phyloP scores from a whole-genome alignment of 192 early-diverging fungal genomes.

The Fimicolochytrium jonesii region DNA sequence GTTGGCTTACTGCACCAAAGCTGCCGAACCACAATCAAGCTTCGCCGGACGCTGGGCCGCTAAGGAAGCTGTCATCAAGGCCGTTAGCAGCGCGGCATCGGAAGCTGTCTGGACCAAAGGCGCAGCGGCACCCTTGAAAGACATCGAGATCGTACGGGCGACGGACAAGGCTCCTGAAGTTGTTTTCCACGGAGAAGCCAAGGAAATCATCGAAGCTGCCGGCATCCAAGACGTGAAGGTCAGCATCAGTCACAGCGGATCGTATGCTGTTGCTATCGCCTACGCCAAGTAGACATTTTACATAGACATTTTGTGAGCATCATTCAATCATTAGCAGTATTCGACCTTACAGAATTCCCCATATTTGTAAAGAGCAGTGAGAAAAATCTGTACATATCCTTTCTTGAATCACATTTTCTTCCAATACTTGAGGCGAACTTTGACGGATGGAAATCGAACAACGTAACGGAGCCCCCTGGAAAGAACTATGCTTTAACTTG shows the following conservation, averaged over 20 bases:
- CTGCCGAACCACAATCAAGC: conserved; percentile 72
- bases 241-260: conserved; percentile 87
- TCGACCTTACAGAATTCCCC: background rate
- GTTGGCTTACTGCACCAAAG: conserved; percentile 68
- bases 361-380: no score
- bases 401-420: no score
- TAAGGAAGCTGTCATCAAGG: conserved; percentile 95
- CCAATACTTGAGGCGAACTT: no score
- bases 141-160: conserved; percentile 78
- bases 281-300: conserved; percentile 22
- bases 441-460: no score
- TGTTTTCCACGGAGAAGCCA: conserved; percentile 76
- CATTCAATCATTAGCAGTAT: no score
- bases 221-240: conserved; percentile 77
- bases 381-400: no score
- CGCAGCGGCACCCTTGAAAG: conserved; percentile 77
- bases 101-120: conserved; percentile 65
- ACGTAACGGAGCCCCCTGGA: no score
- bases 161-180: conserved; percentile 76
- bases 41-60: conserved; percentile 94
- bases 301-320: background rate
- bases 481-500: no score
- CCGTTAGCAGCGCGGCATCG: conserved; percentile 63
- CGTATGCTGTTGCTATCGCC: conserved; percentile 89
- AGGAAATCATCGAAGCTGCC: conserved; percentile 62